Conservation (phyloP, 768 basidiomycete species). For the Strobilomyces confusus region DNA sequence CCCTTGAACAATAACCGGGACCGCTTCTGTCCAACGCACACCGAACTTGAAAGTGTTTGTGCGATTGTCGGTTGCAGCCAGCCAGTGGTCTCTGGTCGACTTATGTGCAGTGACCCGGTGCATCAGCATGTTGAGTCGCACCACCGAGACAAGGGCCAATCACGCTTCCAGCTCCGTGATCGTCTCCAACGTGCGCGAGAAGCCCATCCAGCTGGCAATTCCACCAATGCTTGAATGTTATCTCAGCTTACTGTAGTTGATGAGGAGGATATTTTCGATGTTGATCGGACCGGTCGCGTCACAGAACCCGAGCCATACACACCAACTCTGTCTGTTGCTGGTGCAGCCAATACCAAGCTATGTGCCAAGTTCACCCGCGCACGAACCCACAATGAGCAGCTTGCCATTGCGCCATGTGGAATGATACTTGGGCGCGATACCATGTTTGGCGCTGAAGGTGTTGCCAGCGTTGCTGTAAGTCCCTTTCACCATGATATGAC, state of each 20-base stretch:
- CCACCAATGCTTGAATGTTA: background rate
- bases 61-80: background rate
- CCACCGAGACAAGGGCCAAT: slow-evolving; percentile 1
- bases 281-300: background rate
- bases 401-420: background rate
- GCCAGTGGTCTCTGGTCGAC: slow-evolving; percentile 10
- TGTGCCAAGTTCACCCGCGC: background rate
- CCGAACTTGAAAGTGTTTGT: background rate
- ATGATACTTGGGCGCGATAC: background rate
- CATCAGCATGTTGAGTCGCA: background rate
- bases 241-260: background rate
- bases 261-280: background rate
- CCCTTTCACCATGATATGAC: no score
- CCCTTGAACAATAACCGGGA: background rate
- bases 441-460: slow-evolving; percentile 6
- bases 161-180: slow-evolving; percentile 1
- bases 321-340: no score
- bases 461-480: background rate
- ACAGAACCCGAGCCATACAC: no score
- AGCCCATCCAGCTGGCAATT: background rate
- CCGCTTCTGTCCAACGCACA: background rate
- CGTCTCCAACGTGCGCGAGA: background rate
- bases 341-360: background rate
- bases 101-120: background rate
- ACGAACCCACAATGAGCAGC: slow-evolving; percentile 2